phyloP scores from a whole-genome alignment of 2,329 filamentous ascomycete species.

The Rhexocercosporidium sp. region DNA sequence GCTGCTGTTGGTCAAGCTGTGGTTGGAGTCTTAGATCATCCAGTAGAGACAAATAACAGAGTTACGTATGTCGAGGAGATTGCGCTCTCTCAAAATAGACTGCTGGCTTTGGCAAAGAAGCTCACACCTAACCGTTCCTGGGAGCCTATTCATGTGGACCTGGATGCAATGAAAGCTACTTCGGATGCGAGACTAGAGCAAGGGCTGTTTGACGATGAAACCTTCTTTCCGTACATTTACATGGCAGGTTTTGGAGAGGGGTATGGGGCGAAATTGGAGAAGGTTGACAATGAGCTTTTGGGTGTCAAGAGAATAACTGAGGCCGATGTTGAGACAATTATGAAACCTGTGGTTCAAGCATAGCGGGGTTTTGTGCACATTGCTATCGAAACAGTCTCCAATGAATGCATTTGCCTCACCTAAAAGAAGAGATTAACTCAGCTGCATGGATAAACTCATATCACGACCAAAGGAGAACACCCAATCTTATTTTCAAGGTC shows the following conservation, averaged over 20 bases:
- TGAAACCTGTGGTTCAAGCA: conserved; percentile 24
- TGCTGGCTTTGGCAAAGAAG: conserved; percentile 45
- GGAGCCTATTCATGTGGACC: conserved; percentile 29
- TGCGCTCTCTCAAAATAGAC: conserved; percentile 50
- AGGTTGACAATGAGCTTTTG: conserved; percentile 49
- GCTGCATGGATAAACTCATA: no score
- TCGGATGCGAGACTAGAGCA: not conserved
- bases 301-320: conserved; percentile 51
- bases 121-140: conserved; percentile 40
- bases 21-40: conserved; percentile 53
- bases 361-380: not conserved
- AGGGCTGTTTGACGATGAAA: not conserved
- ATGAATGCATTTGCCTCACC: no score
- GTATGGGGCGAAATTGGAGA: conserved; percentile 44
- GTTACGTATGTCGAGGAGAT: conserved; percentile 52
- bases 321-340: conserved; percentile 45
- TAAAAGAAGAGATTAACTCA: no score
- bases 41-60: conserved; percentile 58
- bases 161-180: conserved; percentile 17
- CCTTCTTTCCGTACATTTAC: conserved; percentile 43
- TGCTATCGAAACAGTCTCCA: no score
- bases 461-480: no score
- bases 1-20: conserved; percentile 54
- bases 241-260: conserved; percentile 43
- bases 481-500: no score